A percentile compares a stretch with the other conserved stretches of the same genome.
Conservation (phyloP, 345 rosid genomes). For the Populus pruinosa region DNA sequence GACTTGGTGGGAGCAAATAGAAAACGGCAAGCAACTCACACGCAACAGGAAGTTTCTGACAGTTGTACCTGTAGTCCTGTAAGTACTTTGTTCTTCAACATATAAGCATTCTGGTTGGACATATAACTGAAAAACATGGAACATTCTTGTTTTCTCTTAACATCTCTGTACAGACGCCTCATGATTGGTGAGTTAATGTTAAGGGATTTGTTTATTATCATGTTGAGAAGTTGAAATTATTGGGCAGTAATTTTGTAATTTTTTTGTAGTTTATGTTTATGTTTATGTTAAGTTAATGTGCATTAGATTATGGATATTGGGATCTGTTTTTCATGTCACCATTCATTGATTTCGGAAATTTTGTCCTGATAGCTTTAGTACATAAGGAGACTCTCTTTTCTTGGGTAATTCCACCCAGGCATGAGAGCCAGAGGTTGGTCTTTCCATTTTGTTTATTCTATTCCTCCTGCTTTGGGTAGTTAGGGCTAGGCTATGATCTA, state of each 20-base stretch:
- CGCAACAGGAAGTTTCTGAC: slow-evolving; percentile 92
- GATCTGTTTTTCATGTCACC: background rate
- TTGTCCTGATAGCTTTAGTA: background rate
- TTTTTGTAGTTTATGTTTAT: background rate
- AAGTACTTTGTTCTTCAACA: slow-evolving; percentile 29
- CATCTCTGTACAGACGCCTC: background rate
- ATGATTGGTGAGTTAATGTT: background rate
- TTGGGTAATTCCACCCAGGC: background rate
- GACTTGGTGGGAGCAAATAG: slow-evolving; percentile 99
- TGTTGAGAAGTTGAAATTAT: background rate
- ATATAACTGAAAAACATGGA: background rate
- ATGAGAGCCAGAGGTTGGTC: background rate
- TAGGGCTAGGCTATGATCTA: background rate
- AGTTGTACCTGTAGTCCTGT: slow-evolving; percentile 90
- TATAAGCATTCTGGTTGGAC: background rate
- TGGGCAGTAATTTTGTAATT: background rate
- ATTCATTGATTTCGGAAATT: background rate
- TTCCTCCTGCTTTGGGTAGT: background rate
- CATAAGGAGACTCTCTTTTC: background rate
- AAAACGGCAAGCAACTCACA: slow-evolving; percentile 90
- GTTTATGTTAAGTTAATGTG: background rate
- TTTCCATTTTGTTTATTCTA: background rate
- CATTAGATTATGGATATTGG: background rate
- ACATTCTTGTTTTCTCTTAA: background rate
- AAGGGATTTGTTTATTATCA: background rate